phyloP scores from a whole-genome alignment of 345 rosid species.

The Rhodomyrtus tomentosa region DNA sequence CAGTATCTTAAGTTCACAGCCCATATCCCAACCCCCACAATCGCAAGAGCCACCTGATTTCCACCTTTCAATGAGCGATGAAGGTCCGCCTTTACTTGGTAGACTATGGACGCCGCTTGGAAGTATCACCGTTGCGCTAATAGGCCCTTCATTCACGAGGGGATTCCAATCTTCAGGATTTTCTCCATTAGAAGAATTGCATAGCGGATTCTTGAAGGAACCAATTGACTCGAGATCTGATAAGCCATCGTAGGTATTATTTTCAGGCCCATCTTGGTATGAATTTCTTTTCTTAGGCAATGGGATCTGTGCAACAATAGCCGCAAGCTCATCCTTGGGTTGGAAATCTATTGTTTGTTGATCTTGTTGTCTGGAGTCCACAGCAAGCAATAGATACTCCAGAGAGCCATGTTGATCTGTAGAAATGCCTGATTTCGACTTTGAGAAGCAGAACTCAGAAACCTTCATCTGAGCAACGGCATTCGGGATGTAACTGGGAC shows the following conservation, averaged over 20 bases:
- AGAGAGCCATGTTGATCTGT: conserved; percentile 23
- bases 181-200: background rate
- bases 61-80: conserved; percentile 85
- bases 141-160: conserved; percentile 10
- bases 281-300: conserved; percentile 6
- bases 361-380: conserved; percentile 31
- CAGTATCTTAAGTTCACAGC: conserved; percentile 68
- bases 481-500: conserved; percentile 51
- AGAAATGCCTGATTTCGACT: conserved; percentile 8
- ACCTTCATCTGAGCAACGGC: conserved; percentile 76
- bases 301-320: conserved; percentile 64
- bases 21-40: conserved; percentile 98
- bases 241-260: conserved; percentile 1
- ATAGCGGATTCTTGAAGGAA: background rate
- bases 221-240: conserved; percentile 9
- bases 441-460: conserved; percentile 32
- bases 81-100: conserved; percentile 81
- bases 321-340: conserved; percentile 77
- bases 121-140: conserved; percentile 56
- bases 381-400: conserved; percentile 64
- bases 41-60: conserved; percentile 89
- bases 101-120: conserved; percentile 83
- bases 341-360: conserved; percentile 31
- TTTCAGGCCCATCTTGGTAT: conserved; percentile 14
- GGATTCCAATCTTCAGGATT: conserved; percentile 9